Evolutionary conservation across 306 rosid species (phyloP), one percentile per base, ranked within the genome.

Genomic region (Rosa chinensis): DNA sequence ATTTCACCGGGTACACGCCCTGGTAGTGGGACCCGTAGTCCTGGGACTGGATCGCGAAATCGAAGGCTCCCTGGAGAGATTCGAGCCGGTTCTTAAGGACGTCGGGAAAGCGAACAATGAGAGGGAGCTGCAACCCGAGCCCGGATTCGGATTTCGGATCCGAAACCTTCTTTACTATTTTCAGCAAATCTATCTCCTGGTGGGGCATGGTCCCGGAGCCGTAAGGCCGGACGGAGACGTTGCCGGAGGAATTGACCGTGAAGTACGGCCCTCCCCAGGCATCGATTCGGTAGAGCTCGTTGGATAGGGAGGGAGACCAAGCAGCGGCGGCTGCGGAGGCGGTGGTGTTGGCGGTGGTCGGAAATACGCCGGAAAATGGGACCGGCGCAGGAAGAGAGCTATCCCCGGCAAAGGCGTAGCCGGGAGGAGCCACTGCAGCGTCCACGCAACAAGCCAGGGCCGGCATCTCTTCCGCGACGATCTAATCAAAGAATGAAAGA

Each of bases 1-100:
- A 91, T 59, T 92, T 95, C 42, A 91, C 99, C 0, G 98, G 99
- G 72, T 83, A 95, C 64, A 95, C 98, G 0, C 99, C 99, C 85
- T 93, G 99, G 80, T 95, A 95, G 76, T 87, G 97, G 56, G 93
- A 85, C 4, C 67, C 89, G 28, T 87, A 95, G 2, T 86, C 92
- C n/a, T 83, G 89, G 5, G 90, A 84, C 4, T 85, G 85, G 79
- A 95, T 87, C 16, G 99, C 99, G 5, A 48, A 69, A 0, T 89
- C 90, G 64, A 95, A 95, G 1, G 99, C 94, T 4, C 85, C 79
- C 10, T 95, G 92, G 61, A 92, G 92, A 4, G 92, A 92, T 66
- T 92, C 96, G 0, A 95, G 83, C 3, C 99, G 89, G 78, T 91
- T 71, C 78, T 90, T 92, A 3, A 95, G 85, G 23, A 92, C 90